Conservation (phyloP, 768 basidiomycete genomes). For the Tricholoma matsutake region DNA sequence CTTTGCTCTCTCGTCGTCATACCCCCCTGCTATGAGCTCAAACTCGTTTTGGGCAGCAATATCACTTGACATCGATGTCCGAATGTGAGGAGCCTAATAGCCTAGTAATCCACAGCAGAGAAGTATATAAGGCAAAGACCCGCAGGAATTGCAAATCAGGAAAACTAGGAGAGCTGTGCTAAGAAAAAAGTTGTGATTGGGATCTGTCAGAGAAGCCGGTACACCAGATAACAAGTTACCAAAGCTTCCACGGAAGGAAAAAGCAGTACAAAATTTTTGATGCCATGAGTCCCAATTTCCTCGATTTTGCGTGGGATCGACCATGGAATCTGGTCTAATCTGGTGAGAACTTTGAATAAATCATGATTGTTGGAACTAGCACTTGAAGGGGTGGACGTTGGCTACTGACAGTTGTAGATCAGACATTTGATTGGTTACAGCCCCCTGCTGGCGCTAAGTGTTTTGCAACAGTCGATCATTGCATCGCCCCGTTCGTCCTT, state of each 20-base stretch:
- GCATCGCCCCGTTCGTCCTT: too few relatives aligned
- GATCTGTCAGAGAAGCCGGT: background rate
- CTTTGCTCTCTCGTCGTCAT: conserved; percentile 41
- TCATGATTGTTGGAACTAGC: too few relatives aligned
- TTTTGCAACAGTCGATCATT: too few relatives aligned
- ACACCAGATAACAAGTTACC: background rate
- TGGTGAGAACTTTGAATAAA: background rate
- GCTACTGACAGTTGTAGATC: too few relatives aligned
- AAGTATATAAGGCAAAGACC: background rate
- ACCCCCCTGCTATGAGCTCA: conserved; percentile 9
- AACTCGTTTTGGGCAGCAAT: background rate
- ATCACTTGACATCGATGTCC: background rate
- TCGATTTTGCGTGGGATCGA: background rate
- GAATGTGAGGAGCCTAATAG: background rate
- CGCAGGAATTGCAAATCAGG: background rate
- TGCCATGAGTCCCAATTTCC: background rate
- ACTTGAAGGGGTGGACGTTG: too few relatives aligned
- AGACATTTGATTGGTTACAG: too few relatives aligned
- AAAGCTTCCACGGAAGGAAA: background rate
- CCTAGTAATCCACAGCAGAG: background rate
- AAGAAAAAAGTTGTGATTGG: background rate
- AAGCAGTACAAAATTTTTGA: background rate
- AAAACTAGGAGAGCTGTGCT: background rate
- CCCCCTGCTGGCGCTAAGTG: too few relatives aligned
- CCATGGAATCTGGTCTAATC: background rate